Conservation (phyloP, 2,329 filamentous ascomycete genomes). For the Emergomyces orientalis region DNA sequence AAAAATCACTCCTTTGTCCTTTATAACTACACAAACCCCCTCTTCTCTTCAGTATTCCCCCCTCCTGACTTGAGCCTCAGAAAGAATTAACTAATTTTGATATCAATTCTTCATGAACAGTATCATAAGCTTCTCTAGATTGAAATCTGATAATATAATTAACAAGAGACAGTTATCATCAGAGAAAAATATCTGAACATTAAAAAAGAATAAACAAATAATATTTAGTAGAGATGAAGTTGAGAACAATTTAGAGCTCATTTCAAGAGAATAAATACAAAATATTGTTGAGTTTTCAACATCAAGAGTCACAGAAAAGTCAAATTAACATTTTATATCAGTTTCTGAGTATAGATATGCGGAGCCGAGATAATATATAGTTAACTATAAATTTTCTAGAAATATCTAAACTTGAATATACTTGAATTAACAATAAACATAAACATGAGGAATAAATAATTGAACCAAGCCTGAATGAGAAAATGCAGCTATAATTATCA, state of each 20-base stretch:
- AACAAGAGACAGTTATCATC: background rate
- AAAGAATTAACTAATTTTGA: background rate
- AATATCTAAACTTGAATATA: too few relatives aligned
- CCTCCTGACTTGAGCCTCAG: background rate
- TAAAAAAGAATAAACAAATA: background rate
- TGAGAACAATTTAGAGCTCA: background rate
- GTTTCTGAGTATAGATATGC: background rate
- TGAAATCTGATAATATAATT: background rate
- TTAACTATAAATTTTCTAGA: too few relatives aligned
- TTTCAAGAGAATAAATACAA: background rate
- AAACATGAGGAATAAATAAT: too few relatives aligned
- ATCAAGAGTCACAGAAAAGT: background rate
- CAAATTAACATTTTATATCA: background rate
- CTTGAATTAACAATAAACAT: too few relatives aligned
- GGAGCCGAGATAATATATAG: background rate
- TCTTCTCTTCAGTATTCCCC: background rate
- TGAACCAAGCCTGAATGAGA: too few relatives aligned
- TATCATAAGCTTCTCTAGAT: background rate
- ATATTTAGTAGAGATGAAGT: background rate
- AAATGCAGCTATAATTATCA: too few relatives aligned
- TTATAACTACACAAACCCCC: background rate
- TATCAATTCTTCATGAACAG: background rate
- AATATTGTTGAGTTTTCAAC: constrained; percentile 4
- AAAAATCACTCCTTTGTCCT: background rate
- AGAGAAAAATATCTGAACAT: background rate